Percentiles rank a stretch among this genome's conserved stretches.
These are phyloP conservation scores for Zea mays DNA, from an alignment of 176 grass and related monocot genomes.

Conservation along the genomic window Zm-B73-REFERENCE-NAM-5.0 NC_050103.1:8549501-8550000, in stretches of 20 bases:
- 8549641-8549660: neutral
- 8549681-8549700: neutral
- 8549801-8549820: slow-evolving; percentile 80
- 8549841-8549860: slow-evolving; percentile 54
- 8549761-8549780: neutral
- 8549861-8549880: slow-evolving; percentile 58
- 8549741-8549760: neutral
- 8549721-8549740: neutral
- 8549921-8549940: slow-evolving; percentile 54
- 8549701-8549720: neutral
- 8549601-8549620: slow-evolving; percentile 5
- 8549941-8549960: slow-evolving; percentile 78
- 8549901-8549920: slow-evolving; percentile 55
- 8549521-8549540: neutral
- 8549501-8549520: neutral
- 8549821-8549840: slow-evolving; percentile 66
- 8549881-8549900: slow-evolving; percentile 40
- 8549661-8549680: neutral
- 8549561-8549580: neutral
- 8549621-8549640: neutral
- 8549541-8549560: neutral
- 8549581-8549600: slow-evolving; percentile 5
- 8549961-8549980: slow-evolving; percentile 85
- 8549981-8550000: slow-evolving; percentile 74
- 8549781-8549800: slow-evolving; percentile 79